Conservation (phyloP, 441 rosid species). For the Populus hybrid region DNA sequence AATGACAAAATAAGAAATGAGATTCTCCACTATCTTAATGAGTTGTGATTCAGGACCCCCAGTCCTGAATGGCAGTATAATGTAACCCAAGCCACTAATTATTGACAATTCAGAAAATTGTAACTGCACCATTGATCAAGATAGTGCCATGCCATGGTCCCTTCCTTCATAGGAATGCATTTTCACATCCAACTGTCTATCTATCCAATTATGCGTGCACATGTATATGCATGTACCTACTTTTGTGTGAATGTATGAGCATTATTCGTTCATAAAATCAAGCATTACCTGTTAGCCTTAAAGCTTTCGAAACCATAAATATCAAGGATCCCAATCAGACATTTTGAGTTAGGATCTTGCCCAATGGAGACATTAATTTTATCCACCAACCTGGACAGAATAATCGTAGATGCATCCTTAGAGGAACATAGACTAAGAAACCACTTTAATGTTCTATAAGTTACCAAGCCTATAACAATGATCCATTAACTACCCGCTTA, state of each 20-base stretch:
- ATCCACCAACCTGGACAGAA: constrained; percentile 71
- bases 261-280: background rate
- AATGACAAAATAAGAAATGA: background rate
- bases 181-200: background rate
- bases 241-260: background rate
- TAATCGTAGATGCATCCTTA: constrained; percentile 7
- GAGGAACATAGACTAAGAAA: constrained; percentile 1
- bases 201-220: background rate
- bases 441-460: background rate
- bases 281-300: constrained; percentile 66
- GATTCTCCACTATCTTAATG: background rate
- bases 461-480: constrained; percentile 10
- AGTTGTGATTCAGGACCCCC: background rate
- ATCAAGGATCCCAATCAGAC: constrained; percentile 88
- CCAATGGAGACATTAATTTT: constrained; percentile 89
- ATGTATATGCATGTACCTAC: background rate
- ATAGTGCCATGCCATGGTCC: background rate
- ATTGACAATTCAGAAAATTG: constrained; percentile 2
- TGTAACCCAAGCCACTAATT: background rate
- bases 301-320: constrained; percentile 98
- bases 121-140: background rate
- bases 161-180: background rate
- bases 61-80: background rate
- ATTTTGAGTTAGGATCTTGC: constrained; percentile 74
- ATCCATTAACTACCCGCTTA: constrained; percentile 27